Evolutionary conservation across 2,329 filamentous ascomycete species (phyloP).

Genomic region (Cladosporium velox): DNA sequence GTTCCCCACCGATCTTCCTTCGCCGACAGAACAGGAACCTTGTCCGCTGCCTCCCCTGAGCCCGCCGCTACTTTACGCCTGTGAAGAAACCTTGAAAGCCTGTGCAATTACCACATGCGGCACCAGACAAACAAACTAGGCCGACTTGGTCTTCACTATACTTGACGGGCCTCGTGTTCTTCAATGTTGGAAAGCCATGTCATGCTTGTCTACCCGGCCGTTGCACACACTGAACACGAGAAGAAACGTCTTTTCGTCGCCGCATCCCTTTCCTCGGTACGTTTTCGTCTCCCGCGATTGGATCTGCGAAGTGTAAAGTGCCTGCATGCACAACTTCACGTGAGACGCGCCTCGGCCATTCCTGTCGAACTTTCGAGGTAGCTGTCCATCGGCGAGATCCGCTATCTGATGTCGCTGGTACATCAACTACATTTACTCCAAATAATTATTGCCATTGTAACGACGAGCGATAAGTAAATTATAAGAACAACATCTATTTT

Average conservation of each 20-base stretch:
- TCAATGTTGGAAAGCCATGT: not conserved
- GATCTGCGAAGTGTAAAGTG: not conserved
- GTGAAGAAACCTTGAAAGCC: not conserved
- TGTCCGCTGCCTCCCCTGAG: constrained; percentile 2
- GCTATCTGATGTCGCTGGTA: not conserved
- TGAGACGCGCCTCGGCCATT: not conserved
- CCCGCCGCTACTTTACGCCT: not conserved
- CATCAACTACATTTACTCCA: not conserved
- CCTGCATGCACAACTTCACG: not conserved
- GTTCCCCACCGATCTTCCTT: constrained; percentile 11
- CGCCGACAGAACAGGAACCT: not conserved
- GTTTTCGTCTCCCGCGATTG: not conserved
- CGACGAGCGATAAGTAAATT: not conserved
- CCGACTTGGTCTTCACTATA: not conserved
- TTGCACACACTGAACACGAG: not conserved
- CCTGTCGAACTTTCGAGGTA: not conserved
- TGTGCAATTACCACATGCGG: not conserved
- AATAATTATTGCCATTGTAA: not conserved
- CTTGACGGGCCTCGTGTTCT: not conserved
- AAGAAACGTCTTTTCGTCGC: not conserved
- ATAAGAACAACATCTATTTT: not conserved
- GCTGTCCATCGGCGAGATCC: constrained; percentile 2
- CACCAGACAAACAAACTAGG: not conserved
- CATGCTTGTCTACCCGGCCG: not conserved
- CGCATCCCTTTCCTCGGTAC: not conserved